A percentile compares a stretch with the other conserved stretches of the same genome.
These are phyloP conservation scores for Leccinum sublutescens DNA, from an alignment of 768 basidiomycete species.

Conservation along the genomic window DNA sequence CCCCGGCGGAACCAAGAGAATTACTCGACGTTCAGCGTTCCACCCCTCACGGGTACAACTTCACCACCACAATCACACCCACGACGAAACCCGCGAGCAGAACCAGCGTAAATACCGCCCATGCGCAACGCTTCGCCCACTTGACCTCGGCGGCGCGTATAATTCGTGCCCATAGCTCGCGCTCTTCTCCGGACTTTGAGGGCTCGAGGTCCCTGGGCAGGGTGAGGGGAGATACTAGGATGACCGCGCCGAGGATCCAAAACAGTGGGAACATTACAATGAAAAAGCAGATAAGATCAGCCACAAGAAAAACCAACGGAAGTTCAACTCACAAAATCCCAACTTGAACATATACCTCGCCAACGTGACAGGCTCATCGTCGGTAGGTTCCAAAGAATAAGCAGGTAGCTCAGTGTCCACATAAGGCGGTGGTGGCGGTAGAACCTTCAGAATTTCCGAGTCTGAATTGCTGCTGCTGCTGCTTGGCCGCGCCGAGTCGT, in stretches of 20 bases:
- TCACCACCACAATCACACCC: background rate
- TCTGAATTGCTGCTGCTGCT: background rate
- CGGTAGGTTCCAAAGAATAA: slow-evolving; percentile 26
- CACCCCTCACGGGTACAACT: background rate
- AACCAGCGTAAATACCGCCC: slow-evolving; percentile 4
- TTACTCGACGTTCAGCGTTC: background rate
- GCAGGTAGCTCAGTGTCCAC: slow-evolving; percentile 31
- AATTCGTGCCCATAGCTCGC: slow-evolving; percentile 27
- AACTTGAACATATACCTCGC: slow-evolving; percentile 49
- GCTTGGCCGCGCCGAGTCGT: slow-evolving; percentile 24
- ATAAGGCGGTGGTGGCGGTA: slow-evolving; percentile 32
- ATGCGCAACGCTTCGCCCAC: slow-evolving; percentile 41
- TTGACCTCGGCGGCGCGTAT: slow-evolving; percentile 39
- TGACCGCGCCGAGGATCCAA: slow-evolving; percentile 43
- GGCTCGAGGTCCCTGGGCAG: slow-evolving; percentile 30
- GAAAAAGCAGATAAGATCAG: background rate
- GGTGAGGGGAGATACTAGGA: slow-evolving; percentile 41
- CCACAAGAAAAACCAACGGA: background rate
- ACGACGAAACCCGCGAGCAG: background rate
- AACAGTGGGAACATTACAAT: slow-evolving; percentile 46
- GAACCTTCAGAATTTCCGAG: background rate
- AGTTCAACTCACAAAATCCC: slow-evolving; percentile 43
- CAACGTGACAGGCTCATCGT: slow-evolving; percentile 41
- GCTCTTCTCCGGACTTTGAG: slow-evolving; percentile 38
- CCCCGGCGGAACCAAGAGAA: background rate